Conservation (phyloP, 1,284 basidiomycete species). For the Moesziomyces parantarcticus region DNA sequence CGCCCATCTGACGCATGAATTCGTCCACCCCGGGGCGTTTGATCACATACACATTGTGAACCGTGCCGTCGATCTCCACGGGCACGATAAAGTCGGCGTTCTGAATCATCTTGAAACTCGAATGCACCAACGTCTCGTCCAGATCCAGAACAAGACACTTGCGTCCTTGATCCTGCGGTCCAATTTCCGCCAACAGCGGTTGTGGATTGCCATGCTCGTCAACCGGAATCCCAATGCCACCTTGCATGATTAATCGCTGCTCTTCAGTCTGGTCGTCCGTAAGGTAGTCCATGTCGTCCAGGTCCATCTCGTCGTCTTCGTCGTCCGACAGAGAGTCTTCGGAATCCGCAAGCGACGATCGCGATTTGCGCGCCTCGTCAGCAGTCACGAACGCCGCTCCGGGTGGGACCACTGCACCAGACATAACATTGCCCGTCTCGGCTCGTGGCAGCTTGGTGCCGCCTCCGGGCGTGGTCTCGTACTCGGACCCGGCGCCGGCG, state of each 20-base stretch:
- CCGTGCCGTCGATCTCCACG: constrained; percentile 97
- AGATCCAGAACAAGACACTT: constrained; percentile 92
- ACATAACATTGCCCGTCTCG: constrained; percentile 77
- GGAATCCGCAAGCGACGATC: constrained; percentile 5
- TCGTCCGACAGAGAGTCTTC: constrained; percentile 5
- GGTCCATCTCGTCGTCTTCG: constrained; percentile 66
- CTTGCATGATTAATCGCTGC: constrained; percentile 79
- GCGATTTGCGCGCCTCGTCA: constrained; percentile 22
- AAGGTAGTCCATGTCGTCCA: constrained; percentile 69
- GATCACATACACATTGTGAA: constrained; percentile 98
- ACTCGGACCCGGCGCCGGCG: constrained; percentile 7
- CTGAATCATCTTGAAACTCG: constrained; percentile 68
- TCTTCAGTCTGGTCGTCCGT: constrained; percentile 78
- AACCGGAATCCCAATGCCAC: constrained; percentile 83
- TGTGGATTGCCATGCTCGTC: constrained; percentile 85
- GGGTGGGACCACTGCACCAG: constrained; percentile 77
- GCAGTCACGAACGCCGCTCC: constrained; percentile 73
- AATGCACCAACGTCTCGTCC: constrained; percentile 92
- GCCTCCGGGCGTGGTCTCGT: constrained; percentile 46
- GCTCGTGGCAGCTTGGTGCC: constrained; percentile 67
- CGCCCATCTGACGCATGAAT: constrained; percentile 96
- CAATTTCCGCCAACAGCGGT: constrained; percentile 83
- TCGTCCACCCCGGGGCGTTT: constrained; percentile 97
- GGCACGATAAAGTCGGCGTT: constrained; percentile 95
- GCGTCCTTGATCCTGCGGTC: constrained; percentile 79